These are phyloP conservation scores for Psilocybe azurescens DNA, from an alignment of 768 basidiomycete genomes.

Conservation along the genomic window DNA sequence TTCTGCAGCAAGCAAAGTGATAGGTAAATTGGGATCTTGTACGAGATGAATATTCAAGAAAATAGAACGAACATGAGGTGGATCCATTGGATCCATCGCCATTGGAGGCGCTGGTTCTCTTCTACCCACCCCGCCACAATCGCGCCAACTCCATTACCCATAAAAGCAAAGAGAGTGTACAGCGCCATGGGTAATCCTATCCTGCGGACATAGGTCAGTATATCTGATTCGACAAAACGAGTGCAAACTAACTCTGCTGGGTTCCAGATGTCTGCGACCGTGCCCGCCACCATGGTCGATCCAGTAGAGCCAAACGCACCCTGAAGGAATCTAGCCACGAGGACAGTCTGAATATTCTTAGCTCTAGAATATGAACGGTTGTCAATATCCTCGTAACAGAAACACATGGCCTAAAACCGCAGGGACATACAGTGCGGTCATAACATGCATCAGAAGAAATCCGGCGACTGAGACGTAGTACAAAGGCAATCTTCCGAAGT, in stretches of 20 bases:
- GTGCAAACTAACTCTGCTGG: slow-evolving; percentile 51
- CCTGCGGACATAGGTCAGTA: slow-evolving; percentile 36
- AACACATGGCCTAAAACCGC: neutral
- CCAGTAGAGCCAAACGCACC: slow-evolving; percentile 74
- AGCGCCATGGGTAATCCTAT: slow-evolving; percentile 78
- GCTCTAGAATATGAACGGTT: slow-evolving; percentile 28
- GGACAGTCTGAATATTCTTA: slow-evolving; percentile 60
- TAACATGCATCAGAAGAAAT: slow-evolving; percentile 56
- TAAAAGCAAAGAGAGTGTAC: slow-evolving; percentile 64
- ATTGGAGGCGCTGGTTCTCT: slow-evolving; percentile 57
- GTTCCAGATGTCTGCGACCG: slow-evolving; percentile 69
- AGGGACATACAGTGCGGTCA: slow-evolving; percentile 42
- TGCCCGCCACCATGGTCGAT: slow-evolving; percentile 73
- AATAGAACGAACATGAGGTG: slow-evolving; percentile 58
- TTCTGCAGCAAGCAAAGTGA: slow-evolving; percentile 11
- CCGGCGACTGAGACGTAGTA: slow-evolving; percentile 57
- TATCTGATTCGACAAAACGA: neutral
- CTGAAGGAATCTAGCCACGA: slow-evolving; percentile 61
- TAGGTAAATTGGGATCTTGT: neutral
- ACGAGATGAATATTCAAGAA: neutral
- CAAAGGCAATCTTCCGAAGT: slow-evolving; percentile 68
- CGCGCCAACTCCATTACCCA: slow-evolving; percentile 68
- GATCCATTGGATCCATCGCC: slow-evolving; percentile 90
- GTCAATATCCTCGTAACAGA: slow-evolving; percentile 23
- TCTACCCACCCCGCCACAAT: slow-evolving; percentile 72